A percentile compares a stretch with the other conserved stretches of the same genome.
These are phyloP conservation scores for Rhizomucor pusillus DNA, from an alignment of 371 early-diverging fungal species.

Conservation along the genomic window DNA sequence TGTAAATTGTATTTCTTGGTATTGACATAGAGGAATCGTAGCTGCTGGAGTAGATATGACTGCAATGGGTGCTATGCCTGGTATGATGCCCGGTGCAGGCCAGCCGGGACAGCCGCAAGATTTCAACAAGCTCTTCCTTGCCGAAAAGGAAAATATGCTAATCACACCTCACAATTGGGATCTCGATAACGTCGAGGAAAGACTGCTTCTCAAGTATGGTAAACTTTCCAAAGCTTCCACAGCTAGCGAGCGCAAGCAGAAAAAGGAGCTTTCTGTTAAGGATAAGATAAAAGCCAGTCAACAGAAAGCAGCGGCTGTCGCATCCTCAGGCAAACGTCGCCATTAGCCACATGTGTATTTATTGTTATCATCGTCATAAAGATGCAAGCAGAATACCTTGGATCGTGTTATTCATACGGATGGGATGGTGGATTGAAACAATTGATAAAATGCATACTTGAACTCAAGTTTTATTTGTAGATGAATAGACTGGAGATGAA, in stretches of 20 bases:
- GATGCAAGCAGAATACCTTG: no score
- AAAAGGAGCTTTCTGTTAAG: conserved; percentile 19
- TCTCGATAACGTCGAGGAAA: conserved; percentile 79
- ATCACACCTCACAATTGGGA: conserved; percentile 82
- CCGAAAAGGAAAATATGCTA: conserved; percentile 85
- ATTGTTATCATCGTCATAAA: no score
- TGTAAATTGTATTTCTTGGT: not conserved
- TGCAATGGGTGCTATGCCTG: conserved; percentile 74
- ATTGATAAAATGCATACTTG: no score
- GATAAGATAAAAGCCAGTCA: conserved; percentile 31
- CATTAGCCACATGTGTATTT: conserved; percentile 6
- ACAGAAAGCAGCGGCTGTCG: conserved; percentile 13
- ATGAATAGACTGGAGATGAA: no score
- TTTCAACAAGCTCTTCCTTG: conserved; percentile 81
- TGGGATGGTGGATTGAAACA: no score
- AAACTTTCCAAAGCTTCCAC: conserved; percentile 19
- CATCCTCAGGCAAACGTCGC: conserved; percentile 27
- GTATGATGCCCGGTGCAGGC: conserved; percentile 36
- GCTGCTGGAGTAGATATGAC: conserved; percentile 92
- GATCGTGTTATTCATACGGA: no score
- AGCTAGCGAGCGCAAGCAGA: conserved; percentile 3
- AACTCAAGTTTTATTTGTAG: no score
- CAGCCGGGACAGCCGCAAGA: conserved; percentile 81
- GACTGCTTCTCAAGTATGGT: conserved; percentile 79
- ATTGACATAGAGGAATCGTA: conserved; percentile 16